Base-by-base conservation (phyloP, 371 early-diverging fungal genomes). In the Mucor piriformis region DNA sequence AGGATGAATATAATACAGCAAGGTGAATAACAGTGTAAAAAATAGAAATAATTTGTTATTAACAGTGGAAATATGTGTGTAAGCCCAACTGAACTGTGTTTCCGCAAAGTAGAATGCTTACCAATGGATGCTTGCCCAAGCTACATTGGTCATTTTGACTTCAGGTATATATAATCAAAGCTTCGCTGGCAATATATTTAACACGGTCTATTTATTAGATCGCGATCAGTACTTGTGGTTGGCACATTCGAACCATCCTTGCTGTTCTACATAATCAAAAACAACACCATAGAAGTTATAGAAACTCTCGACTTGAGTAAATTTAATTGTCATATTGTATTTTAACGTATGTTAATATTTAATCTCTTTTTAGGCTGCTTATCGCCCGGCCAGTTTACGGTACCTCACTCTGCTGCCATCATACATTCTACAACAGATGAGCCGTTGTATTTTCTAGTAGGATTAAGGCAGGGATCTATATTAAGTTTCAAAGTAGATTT, bases 221-320 rank as follows among this genome's bases (percentile, higher is more conserved):
- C 58, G 27, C 20, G 34, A 6, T 43, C 58, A 11, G 20, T 57
- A 6, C 50, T 70, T 29, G 29, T 42, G 1, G 18, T 66, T 15
- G 67, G 70, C 11, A 53, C 70, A 6, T 70, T 55, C 42, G 37
- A 56, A 1, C 33, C 59, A 10, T 49, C 56, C 11, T 5, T 66
- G 15, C 8, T 57, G 0, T 37, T 70, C 16, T 70, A 50, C n/a
- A 23, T 21, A 0, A 24, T 66, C 7, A 20, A 70, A 16, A 21
- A 48, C 20, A 15, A 38, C 3, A 18, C 15, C 38, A 35, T 70
- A 29, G 20, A 49, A 7, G 6, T 27, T 6, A 29, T 42, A 3
- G 63, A 70, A 42, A 33, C 53, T 16, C n/a, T 62, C 16, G 57
- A 62, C 33, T 27, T 66, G 44, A 43, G 70, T 63, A 63, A 54